Base-by-base conservation (phyloP, 192 early-diverging fungal species). In the Backusella morwellensis region DNA sequence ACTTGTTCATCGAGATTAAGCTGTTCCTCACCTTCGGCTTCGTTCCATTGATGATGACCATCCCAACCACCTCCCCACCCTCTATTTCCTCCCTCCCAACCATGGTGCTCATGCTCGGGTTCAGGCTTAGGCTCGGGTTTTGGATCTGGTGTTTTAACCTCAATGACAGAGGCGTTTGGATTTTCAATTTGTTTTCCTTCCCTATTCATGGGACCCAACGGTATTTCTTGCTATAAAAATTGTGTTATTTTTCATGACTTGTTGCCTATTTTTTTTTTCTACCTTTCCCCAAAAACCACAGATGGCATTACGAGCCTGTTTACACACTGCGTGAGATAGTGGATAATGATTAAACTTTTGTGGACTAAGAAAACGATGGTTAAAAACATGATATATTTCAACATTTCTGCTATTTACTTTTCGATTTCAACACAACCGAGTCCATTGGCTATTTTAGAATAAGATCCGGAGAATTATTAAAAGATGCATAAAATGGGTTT, bases 351-450 rank as follows among this genome's bases (percentile, higher is more conserved):
- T 56, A 2, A 36, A 70, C 23, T 23, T n/a, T 5, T 40, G 26
- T 8, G 29, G 17, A 29, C 67, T 76, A 70, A 32, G 56, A 50
- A 35, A 54, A 15, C 32, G 17, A 66, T 50, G 19, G 6, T 50
- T 19, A 50, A 6, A 50, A n/a, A 19, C 5, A 50, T 50, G 38
- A 17, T 14, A 17, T 19, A 50, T 6, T 50, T 17, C 1, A 50
- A 6, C 6, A 17, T 50, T 19, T 52, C 17, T 19, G 38, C 2
- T 19, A 56, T 68, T 52, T 76, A 69, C 75, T 19, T 23, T 70
- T 69, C 23, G 15, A 77, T 34, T 70, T 77, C n/a, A 41, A 77
- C 32, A 40, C 75, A 77, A 35, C 75, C 75, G 19, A 77, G 35
- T 15, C 75, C 75, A 38, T 21, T 70, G 4, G 44, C 75, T 76